These are phyloP conservation scores for Emergomyces africanus DNA, from an alignment of 2,329 filamentous ascomycete species.

Conservation along the genomic window DNA sequence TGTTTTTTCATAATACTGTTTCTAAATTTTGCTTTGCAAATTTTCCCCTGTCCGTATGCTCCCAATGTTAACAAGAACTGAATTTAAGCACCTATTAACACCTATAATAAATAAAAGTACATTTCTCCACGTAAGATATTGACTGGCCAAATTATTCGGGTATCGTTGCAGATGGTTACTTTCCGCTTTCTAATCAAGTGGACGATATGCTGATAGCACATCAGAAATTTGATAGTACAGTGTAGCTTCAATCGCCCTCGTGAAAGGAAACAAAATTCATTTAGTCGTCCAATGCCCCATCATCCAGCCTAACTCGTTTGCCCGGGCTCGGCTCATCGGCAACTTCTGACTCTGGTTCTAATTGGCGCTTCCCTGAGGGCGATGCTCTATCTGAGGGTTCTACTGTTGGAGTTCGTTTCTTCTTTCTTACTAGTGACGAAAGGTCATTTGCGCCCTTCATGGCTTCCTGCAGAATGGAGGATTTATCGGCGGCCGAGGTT, in stretches of 20 bases:
- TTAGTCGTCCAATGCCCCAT: neutral
- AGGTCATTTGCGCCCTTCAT: constrained; percentile 47
- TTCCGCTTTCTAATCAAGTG: neutral
- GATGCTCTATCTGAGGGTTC: constrained; percentile 3
- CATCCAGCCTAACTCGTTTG: neutral
- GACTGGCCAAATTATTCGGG: neutral
- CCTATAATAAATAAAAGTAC: neutral
- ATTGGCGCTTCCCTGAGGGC: constrained; percentile 17
- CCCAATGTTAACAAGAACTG: neutral
- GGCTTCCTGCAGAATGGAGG: constrained; percentile 40
- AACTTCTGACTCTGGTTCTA: constrained; percentile 1
- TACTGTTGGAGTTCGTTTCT: constrained; percentile 23
- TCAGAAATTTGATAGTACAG: neutral
- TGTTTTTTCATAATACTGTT: neutral
- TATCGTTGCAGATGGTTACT: neutral
- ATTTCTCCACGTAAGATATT: neutral
- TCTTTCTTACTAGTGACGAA: constrained; percentile 44
- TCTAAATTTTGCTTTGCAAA: neutral
- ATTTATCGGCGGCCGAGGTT: constrained; percentile 37
- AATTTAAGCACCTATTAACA: too few species aligned
- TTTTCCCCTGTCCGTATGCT: neutral
- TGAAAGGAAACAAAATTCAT: neutral
- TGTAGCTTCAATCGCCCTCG: neutral
- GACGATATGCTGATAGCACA: neutral
- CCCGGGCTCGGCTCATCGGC: constrained; percentile 11